Evolutionary conservation across 1,284 basidiomycete species (phyloP).

Genomic region (Microbotryum silenes-acaulis): DNA sequence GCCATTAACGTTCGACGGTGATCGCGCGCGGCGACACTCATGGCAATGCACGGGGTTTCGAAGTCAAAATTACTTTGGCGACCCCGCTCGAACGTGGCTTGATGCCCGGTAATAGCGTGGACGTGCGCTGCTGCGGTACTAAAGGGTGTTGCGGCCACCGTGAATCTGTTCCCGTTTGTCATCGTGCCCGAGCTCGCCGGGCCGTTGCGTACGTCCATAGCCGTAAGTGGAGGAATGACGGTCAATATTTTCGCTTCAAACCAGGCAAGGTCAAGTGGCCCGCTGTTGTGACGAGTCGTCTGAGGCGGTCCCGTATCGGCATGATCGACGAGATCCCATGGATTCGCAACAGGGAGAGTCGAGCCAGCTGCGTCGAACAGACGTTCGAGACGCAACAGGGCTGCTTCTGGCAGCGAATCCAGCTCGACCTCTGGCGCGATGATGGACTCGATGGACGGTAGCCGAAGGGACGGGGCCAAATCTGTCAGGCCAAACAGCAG

Average conservation of each 20-base stretch:
- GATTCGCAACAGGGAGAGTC: slow-evolving; percentile 10
- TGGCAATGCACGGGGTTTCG: slow-evolving; percentile 25
- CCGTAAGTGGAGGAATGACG: slow-evolving; percentile 22
- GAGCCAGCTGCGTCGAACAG: slow-evolving; percentile 18
- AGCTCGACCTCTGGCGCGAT: slow-evolving; percentile 1
- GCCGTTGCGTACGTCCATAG: slow-evolving; percentile 18
- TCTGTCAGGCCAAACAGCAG: slow-evolving; percentile 21
- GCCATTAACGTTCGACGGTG: slow-evolving; percentile 16
- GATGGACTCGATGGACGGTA: slow-evolving; percentile 9
- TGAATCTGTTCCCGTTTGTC: not conserved
- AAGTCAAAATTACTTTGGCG: slow-evolving; percentile 31
- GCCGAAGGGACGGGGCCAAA: slow-evolving; percentile 1
- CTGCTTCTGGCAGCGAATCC: slow-evolving; percentile 15
- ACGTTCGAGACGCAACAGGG: slow-evolving; percentile 14
- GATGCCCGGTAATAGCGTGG: not conserved
- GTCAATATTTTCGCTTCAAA: slow-evolving; percentile 23
- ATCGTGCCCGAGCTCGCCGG: slow-evolving; percentile 1
- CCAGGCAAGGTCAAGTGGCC: slow-evolving; percentile 27
- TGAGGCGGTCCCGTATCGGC: slow-evolving; percentile 9
- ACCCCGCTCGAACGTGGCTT: slow-evolving; percentile 9
- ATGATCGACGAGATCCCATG: slow-evolving; percentile 30
- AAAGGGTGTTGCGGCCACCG: too few relatives aligned
- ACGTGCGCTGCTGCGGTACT: not conserved
- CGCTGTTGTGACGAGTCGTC: slow-evolving; percentile 17
- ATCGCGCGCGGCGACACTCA: slow-evolving; percentile 22